Evolutionary conservation across 202 grass and related monocot genomes (phyloP), one percentile per base, ranked within the genome.

Genomic region (Schoenoplectus triqueter): DNA sequence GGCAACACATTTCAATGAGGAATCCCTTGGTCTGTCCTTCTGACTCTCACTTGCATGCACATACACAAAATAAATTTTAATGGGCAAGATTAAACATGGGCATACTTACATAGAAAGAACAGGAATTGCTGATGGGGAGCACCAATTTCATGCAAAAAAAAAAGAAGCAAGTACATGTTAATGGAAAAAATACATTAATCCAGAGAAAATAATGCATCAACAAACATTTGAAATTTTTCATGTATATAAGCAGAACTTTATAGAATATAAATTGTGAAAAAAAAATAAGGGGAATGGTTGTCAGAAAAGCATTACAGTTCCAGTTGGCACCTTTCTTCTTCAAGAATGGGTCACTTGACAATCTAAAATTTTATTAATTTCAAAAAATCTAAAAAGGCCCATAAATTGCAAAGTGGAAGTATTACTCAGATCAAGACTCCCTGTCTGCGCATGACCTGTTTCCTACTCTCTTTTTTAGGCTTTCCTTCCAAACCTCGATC

Each of bases 61-160:
- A 73, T 21, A 51, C 47, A 72, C 4, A 44, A 31, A 73, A 66
- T 6, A 10, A 44, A 78, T 17, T 20, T 10, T 54, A 20, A 14
- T 21, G 18, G 44, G 41, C 48, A 46, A 6, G 21, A 61, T 54
- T 83, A 86, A 11, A 80, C 70, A 81, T 55, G n/a, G 60, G 82
- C 14, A 46, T 86, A 85, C 96, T 95, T 93, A 98, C 96, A 95
- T 92, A 85, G 96, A 98, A 10, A 98, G 86, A 91, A 98, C 91
- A 87, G 93, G 96, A 92, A 98, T 98, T 69, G 96, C 96, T 98
- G 93, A 73, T 76, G 72, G 82, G 87, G 87, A 83, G 79, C 66
- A 80, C 63, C 84, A 73, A 75, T 61, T 71, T 70, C 90, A 98
- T 94, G 91, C 82, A 89, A 82, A 78, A 82, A 87, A 81, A 61